Conservation (phyloP, 306 rosid genomes). For the Canavalia ensiformis region DNA sequence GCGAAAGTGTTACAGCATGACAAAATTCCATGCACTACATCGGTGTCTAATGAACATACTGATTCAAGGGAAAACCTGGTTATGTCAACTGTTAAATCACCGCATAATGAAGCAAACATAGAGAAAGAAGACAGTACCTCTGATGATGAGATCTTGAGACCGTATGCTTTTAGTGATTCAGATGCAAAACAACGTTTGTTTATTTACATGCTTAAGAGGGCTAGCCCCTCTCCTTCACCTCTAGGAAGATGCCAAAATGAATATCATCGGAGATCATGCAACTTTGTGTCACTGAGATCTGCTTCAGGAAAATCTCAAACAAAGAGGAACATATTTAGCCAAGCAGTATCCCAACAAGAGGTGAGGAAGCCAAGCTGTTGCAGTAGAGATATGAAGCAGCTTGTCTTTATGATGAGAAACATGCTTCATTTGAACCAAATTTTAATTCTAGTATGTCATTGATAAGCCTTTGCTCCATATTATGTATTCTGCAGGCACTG, state of each 20-base stretch:
- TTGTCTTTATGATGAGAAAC: slow-evolving; percentile 1
- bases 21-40: not conserved
- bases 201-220: not conserved
- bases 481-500: slow-evolving; percentile 45
- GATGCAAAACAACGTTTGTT: not conserved
- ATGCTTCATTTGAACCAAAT: not conserved
- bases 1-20: slow-evolving; percentile 40
- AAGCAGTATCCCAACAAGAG: slow-evolving; percentile 36
- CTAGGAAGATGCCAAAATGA: not conserved
- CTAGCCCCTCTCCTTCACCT: not conserved
- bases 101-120: not conserved
- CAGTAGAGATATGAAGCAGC: not conserved
- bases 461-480: not conserved
- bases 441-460: not conserved
- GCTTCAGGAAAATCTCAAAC: slow-evolving; percentile 38
- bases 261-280: slow-evolving; percentile 7
- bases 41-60: not conserved
- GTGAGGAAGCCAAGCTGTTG: slow-evolving; percentile 47
- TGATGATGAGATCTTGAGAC: not conserved
- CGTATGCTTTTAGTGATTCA: not conserved
- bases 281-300: slow-evolving; percentile 5
- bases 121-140: not conserved
- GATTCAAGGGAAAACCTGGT: slow-evolving; percentile 36
- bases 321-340: not conserved
- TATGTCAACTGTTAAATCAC: not conserved